Evolutionary conservation across 1,284 basidiomycete species (phyloP).

Genomic region (Ceratobasidium sp.): DNA sequence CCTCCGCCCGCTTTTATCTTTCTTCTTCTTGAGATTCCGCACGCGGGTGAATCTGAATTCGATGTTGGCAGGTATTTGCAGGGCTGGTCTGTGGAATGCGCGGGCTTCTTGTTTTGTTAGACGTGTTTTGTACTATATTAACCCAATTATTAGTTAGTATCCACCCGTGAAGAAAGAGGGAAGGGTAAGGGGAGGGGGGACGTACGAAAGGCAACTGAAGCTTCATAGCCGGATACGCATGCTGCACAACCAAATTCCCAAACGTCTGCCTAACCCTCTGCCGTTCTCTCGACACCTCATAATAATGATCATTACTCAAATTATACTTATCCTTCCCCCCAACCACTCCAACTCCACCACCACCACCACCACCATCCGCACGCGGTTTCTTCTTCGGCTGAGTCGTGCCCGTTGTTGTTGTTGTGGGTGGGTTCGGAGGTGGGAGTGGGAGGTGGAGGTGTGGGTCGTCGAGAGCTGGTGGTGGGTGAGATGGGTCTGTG

Average conservation of each 20-base stretch:
- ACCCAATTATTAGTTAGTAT: slow-evolving; percentile 1
- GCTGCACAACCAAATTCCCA: slow-evolving; percentile 95
- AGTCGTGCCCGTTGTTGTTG: too few relatives aligned
- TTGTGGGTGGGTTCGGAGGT: slow-evolving; percentile 45
- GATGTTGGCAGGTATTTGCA: slow-evolving; percentile 95
- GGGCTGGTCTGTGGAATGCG: slow-evolving; percentile 93
- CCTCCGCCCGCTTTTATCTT: slow-evolving; percentile 88
- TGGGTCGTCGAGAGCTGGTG: slow-evolving; percentile 47
- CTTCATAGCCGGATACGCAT: slow-evolving; percentile 96
- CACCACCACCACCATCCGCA: slow-evolving; percentile 50
- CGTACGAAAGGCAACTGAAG: slow-evolving; percentile 94
- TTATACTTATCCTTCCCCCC: slow-evolving; percentile 85
- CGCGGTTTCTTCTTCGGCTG: too few relatives aligned
- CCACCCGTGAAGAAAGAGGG: neutral
- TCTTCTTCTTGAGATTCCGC: slow-evolving; percentile 93
- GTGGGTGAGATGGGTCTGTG: slow-evolving; percentile 20
- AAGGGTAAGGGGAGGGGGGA: slow-evolving; percentile 47
- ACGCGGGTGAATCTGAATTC: slow-evolving; percentile 92
- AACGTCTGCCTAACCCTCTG: slow-evolving; percentile 97
- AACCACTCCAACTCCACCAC: slow-evolving; percentile 69
- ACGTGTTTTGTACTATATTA: slow-evolving; percentile 89
- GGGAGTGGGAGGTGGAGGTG: slow-evolving; percentile 52
- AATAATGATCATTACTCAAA: slow-evolving; percentile 95
- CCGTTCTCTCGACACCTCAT: slow-evolving; percentile 92
- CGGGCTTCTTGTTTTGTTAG: slow-evolving; percentile 94